phyloP scores from a whole-genome alignment of 2,329 filamentous ascomycete genomes.

The Penicillium olsonii region DNA sequence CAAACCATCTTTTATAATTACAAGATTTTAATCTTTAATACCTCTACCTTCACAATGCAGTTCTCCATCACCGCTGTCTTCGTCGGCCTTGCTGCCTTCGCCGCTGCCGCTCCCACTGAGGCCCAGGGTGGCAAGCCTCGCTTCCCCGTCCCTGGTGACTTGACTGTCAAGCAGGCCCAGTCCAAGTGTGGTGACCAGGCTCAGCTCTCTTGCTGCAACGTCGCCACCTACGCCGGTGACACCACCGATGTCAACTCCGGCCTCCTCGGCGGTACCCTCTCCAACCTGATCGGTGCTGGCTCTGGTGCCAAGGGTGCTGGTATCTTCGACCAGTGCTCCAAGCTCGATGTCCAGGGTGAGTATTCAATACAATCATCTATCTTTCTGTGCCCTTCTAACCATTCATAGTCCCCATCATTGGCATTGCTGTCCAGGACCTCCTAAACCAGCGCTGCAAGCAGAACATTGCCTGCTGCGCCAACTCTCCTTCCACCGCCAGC shows the following conservation, averaged over 20 bases:
- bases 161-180: conserved; percentile 39
- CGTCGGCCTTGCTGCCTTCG: conserved; percentile 34
- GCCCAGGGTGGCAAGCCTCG: background rate
- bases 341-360: conserved; percentile 36
- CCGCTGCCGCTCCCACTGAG: conserved; percentile 28
- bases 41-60: conserved; percentile 37
- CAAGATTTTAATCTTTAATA: conserved; percentile 24
- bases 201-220: conserved; percentile 43
- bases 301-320: conserved; percentile 34
- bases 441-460: conserved; percentile 40
- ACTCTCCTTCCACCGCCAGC: conserved; percentile 27
- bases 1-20: conserved; percentile 11
- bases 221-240: conserved; percentile 37
- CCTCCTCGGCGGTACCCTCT: conserved; percentile 33
- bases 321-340: conserved; percentile 44
- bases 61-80: conserved; percentile 34
- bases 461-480: conserved; percentile 41
- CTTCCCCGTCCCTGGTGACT: conserved; percentile 23
- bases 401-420: conserved; percentile 25
- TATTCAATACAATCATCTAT: background rate
- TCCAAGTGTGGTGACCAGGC: conserved; percentile 41
- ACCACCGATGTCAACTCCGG: conserved; percentile 31
- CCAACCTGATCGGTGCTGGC: conserved; percentile 34
- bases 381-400: background rate
- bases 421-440: conserved; percentile 27